phyloP scores from a whole-genome alignment of 768 basidiomycete genomes.

The Kwoniella shandongensis region DNA sequence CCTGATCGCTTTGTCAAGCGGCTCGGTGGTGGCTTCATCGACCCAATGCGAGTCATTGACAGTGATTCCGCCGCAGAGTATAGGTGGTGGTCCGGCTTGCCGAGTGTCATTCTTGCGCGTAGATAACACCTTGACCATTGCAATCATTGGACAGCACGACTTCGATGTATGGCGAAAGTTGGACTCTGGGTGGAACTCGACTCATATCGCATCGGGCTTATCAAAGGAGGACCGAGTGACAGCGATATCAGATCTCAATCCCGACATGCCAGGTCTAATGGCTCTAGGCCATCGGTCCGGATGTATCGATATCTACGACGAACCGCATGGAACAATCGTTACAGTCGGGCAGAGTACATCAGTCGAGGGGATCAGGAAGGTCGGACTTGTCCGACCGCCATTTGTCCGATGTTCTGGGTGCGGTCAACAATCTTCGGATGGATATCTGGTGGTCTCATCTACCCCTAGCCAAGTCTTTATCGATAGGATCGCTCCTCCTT shows the following conservation, averaged over 20 bases:
- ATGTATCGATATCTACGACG: slow-evolving; percentile 30
- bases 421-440: slow-evolving; percentile 66
- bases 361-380: slow-evolving; percentile 60
- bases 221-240: slow-evolving; percentile 13
- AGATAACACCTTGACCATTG: neutral
- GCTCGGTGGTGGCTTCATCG: neutral
- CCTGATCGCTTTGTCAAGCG: slow-evolving; percentile 7
- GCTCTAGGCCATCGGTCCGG: slow-evolving; percentile 25
- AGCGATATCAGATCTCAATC: slow-evolving; percentile 1
- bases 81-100: neutral
- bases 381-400: slow-evolving; percentile 64
- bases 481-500: slow-evolving; percentile 60
- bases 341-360: slow-evolving; percentile 60
- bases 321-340: slow-evolving; percentile 53
- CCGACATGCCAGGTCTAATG: slow-evolving; percentile 4
- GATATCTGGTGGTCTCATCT: slow-evolving; percentile 67
- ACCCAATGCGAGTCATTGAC: neutral
- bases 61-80: neutral
- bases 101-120: slow-evolving; percentile 5
- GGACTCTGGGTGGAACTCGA: slow-evolving; percentile 5
- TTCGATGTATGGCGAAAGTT: slow-evolving; percentile 5
- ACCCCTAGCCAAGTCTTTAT: slow-evolving; percentile 66
- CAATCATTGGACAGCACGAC: neutral
- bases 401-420: slow-evolving; percentile 68
- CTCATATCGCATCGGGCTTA: neutral